Conservation (phyloP, 768 basidiomycete species). For the Naematelia encephala region DNA sequence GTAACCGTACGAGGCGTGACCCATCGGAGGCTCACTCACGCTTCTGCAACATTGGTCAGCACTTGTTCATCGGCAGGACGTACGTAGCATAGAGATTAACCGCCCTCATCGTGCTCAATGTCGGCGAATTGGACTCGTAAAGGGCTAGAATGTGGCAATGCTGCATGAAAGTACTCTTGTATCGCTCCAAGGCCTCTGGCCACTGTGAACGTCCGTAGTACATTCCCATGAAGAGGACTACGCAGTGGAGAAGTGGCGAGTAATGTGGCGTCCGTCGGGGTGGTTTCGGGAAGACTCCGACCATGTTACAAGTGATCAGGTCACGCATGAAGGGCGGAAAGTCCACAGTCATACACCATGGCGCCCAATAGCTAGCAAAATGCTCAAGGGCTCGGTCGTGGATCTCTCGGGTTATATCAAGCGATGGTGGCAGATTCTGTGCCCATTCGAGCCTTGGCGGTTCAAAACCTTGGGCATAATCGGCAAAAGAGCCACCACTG, state of each 20-base stretch:
- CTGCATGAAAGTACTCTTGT: background rate
- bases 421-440: conserved; percentile 12
- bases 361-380: conserved; percentile 17
- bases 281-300: background rate
- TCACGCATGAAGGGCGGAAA: conserved; percentile 23
- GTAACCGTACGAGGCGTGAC: conserved; percentile 4
- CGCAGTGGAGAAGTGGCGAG: conserved; percentile 5
- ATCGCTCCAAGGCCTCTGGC: conserved; percentile 4
- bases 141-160: background rate
- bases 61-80: background rate
- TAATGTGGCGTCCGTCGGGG: background rate
- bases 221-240: background rate
- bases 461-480: background rate
- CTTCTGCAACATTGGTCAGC: background rate
- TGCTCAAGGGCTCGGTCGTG: conserved; percentile 21
- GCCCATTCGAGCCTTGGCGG: conserved; percentile 21
- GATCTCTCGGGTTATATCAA: conserved; percentile 12
- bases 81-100: conserved; percentile 3
- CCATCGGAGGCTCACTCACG: conserved; percentile 8
- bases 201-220: background rate
- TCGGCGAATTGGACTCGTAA: conserved; percentile 1
- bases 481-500: background rate
- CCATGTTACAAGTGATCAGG: conserved; percentile 9
- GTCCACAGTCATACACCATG: conserved; percentile 24
- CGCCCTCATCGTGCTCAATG: conserved; percentile 2